phyloP scores from a whole-genome alignment of 2,329 filamentous ascomycete species.

The Ustilaginoidea virens region DNA sequence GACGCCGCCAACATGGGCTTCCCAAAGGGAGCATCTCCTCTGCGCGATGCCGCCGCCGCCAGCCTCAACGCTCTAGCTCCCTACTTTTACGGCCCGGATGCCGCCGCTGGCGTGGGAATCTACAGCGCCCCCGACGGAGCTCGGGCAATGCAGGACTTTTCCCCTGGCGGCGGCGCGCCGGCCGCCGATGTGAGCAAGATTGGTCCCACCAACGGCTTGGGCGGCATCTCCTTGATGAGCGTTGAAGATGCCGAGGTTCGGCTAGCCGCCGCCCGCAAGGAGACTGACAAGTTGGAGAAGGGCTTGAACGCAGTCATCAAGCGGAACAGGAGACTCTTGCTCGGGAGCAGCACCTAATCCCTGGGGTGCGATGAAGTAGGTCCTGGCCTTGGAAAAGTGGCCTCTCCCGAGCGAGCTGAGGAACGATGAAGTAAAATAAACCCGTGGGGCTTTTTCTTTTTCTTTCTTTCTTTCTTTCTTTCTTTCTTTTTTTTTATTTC shows the following conservation, averaged over 20 bases:
- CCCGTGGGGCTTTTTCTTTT: too few species aligned
- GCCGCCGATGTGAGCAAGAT: slow-evolving; percentile 17
- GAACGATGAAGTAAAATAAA: too few species aligned
- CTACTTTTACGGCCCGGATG: slow-evolving; percentile 37
- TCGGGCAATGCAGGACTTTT: slow-evolving; percentile 19
- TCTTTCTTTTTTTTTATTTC: too few species aligned
- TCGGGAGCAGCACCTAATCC: too few species aligned
- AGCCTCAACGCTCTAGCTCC: slow-evolving; percentile 39
- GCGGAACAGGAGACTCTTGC: slow-evolving; percentile 39
- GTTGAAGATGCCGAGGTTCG: slow-evolving; percentile 48
- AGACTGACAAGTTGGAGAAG: slow-evolving; percentile 48
- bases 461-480: too few species aligned
- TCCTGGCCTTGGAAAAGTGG: too few species aligned
- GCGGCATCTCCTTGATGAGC: slow-evolving; percentile 39
- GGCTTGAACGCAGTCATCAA: slow-evolving; percentile 42
- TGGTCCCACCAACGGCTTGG: slow-evolving; percentile 13
- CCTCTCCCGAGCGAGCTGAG: too few species aligned
- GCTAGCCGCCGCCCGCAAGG: slow-evolving; percentile 34
- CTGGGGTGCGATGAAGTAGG: too few species aligned
- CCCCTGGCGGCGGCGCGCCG: slow-evolving; percentile 9
- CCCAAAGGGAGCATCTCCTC: slow-evolving; percentile 20
- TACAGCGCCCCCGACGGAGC: slow-evolving; percentile 23
- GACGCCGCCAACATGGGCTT: slow-evolving; percentile 30
- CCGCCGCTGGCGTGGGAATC: slow-evolving; percentile 27
- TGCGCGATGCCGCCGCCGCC: slow-evolving; percentile 30